Percentiles rank a stretch among this genome's conserved stretches.
These are phyloP conservation scores for Stephania yunnanensis DNA, from an alignment of 164 flowering plant species.

Conservation along the genomic window DNA sequence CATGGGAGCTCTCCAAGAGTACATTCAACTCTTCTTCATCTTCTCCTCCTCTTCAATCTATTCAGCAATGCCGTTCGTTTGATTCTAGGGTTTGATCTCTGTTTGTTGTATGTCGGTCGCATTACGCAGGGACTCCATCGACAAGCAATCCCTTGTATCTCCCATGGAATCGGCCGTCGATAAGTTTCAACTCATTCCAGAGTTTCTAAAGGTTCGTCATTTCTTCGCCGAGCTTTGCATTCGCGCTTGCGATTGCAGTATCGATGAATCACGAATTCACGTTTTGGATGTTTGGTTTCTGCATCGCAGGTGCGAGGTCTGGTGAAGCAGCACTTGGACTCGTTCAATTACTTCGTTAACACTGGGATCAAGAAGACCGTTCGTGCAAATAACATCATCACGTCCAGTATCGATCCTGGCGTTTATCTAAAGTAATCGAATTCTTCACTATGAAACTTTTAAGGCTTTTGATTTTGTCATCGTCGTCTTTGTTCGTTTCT, in stretches of 20 bases:
- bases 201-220: conserved; percentile 65
- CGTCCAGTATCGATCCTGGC: conserved; percentile 29
- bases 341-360: conserved; percentile 73
- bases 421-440: conserved; percentile 42
- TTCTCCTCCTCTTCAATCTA: too few relatives aligned
- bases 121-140: too few relatives aligned
- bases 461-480: not conserved
- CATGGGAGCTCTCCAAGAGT: too few relatives aligned
- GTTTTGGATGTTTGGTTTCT: conserved; percentile 1
- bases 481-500: not conserved
- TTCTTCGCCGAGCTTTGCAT: not conserved
- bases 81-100: too few relatives aligned
- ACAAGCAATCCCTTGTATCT: conserved; percentile 19
- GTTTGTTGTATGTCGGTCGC: too few relatives aligned
- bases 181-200: conserved; percentile 82
- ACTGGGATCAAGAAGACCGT: conserved; percentile 72
- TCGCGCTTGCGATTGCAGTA: not conserved
- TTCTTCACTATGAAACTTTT: not conserved
- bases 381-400: conserved; percentile 47
- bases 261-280: too few relatives aligned
- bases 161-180: conserved; percentile 59
- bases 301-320: conserved; percentile 69
- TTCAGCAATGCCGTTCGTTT: too few relatives aligned
- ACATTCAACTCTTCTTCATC: too few relatives aligned
- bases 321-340: conserved; percentile 92